A percentile compares a stretch with the other conserved stretches of the same genome.
phyloP scores from a whole-genome alignment of 2,329 filamentous ascomycete genomes.

The Dothideomycetidae sp. region DNA sequence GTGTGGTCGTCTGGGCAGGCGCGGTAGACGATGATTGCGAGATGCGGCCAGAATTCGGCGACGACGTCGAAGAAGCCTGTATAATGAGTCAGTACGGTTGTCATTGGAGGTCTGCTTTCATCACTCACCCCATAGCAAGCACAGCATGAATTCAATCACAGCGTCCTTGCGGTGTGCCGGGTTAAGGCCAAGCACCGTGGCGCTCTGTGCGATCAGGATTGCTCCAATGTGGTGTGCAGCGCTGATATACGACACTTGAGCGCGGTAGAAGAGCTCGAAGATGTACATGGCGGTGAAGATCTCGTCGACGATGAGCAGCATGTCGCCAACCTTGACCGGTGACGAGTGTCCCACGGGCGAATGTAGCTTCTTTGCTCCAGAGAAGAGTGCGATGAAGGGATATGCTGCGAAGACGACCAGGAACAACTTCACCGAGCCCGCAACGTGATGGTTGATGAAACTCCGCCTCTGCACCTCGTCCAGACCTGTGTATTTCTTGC shows the following conservation, averaged over 20 bases:
- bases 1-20: constrained; percentile 25
- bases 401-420: constrained; percentile 28
- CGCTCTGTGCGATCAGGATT: constrained; percentile 29
- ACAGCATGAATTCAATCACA: constrained; percentile 25
- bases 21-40: constrained; percentile 34
- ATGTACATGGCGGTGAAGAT: constrained; percentile 34
- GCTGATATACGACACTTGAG: constrained; percentile 28
- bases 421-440: constrained; percentile 28
- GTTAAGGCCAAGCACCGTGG: constrained; percentile 27
- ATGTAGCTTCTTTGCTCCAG: constrained; percentile 17
- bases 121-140: constrained; percentile 27
- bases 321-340: constrained; percentile 27
- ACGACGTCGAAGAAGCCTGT: constrained; percentile 33
- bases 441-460: constrained; percentile 35
- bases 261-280: constrained; percentile 32
- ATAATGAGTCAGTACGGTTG: neutral
- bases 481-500: constrained; percentile 23
- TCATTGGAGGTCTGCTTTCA: neutral
- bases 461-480: constrained; percentile 25
- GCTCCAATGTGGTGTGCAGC: constrained; percentile 30
- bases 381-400: constrained; percentile 28
- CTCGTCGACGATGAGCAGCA: constrained; percentile 27
- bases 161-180: constrained; percentile 20
- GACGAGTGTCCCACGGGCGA: constrained; percentile 21
- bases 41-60: constrained; percentile 33